Base-by-base conservation (phyloP, 2,329 filamentous ascomycete species). In the Lachnellula arida region DNA sequence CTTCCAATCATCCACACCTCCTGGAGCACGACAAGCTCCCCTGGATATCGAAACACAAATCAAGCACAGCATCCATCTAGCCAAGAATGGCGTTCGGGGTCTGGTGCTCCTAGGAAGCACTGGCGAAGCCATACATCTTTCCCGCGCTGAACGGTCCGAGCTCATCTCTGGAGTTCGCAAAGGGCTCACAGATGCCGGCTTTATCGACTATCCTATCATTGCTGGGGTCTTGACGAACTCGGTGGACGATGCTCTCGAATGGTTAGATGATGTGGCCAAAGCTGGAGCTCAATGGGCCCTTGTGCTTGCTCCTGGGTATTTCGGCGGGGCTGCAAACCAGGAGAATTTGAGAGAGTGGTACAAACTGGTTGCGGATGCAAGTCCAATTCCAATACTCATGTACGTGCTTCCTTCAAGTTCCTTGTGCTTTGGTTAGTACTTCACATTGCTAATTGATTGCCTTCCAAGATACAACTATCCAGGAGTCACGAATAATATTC, bases 281-380 rank as follows among this genome's bases (percentile, higher is more conserved):
- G 80, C 82, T 1, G 81, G 82, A n/a, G 81, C 81, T n/a, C 78
- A 82, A 62, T 85, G 79, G 75, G 83, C 81, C 15, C 72, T 87
- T 55, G 81, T 84, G 9, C 75, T 87, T 43, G 80, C 80, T 43
- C 84, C 83, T 0, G 82, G 82, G 0, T 87, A 86, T 67, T 87
- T 86, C 69, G 82, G 81, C 2, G 68, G 73, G 0, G 77, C 76
- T 9, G 79, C 76, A 11, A 78, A 71, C 49, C 81, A 86, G 70
- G 75, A 80, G 47, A 80, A 80, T 15, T 73, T 87, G 6, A 72
- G 74, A 57, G 77, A 79, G 64, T 87, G 82, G 82, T 87, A 79
- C 64, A 78, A 72, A 34, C 68, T 77, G 22, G 77, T 86, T 22
- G 84, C 82, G 6, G 79, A 85, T 64, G 72, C 74, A 60, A 81